These are phyloP conservation scores for Sporothrix brunneoviolacea DNA, from an alignment of 2,329 filamentous ascomycete genomes.

Conservation along the genomic window DNA sequence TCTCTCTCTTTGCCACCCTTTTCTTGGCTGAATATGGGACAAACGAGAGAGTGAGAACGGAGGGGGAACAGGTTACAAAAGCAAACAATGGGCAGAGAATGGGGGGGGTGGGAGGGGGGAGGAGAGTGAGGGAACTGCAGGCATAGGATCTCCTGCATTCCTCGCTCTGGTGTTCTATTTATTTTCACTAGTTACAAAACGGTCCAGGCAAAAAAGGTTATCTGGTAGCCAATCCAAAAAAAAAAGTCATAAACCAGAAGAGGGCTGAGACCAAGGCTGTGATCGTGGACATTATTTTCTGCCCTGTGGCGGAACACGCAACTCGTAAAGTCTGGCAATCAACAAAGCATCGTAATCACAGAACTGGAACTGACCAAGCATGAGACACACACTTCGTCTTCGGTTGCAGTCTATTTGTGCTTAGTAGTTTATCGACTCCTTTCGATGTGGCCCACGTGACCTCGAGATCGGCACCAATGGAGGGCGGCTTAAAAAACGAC, in stretches of 20 bases:
- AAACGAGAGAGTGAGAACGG: no score
- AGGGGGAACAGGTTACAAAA: no score
- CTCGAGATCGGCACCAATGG: not conserved
- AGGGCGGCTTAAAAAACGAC: conserved; percentile 7
- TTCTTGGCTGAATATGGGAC: no score
- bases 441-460: conserved; percentile 5
- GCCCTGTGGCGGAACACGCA: no score
- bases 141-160: conserved; percentile 6
- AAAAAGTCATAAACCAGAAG: conserved; percentile 1
- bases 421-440: no score
- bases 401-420: no score
- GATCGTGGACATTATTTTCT: no score
- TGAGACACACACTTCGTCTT: no score
- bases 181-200: conserved; percentile 9
- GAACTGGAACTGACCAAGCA: no score
- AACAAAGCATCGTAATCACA: no score
- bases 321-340: no score
- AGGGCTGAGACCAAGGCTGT: not conserved
- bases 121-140: conserved; percentile 6
- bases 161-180: conserved; percentile 12
- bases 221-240: conserved; percentile 15
- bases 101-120: not conserved
- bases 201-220: conserved; percentile 9
- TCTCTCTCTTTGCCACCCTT: no score
- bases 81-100: not conserved